Percentiles rank a stretch among this genome's conserved stretches.
These are phyloP conservation scores for Suhomyces emberorum DNA, from an alignment of 805 yeast genomes.

Conservation along the genomic window DNA sequence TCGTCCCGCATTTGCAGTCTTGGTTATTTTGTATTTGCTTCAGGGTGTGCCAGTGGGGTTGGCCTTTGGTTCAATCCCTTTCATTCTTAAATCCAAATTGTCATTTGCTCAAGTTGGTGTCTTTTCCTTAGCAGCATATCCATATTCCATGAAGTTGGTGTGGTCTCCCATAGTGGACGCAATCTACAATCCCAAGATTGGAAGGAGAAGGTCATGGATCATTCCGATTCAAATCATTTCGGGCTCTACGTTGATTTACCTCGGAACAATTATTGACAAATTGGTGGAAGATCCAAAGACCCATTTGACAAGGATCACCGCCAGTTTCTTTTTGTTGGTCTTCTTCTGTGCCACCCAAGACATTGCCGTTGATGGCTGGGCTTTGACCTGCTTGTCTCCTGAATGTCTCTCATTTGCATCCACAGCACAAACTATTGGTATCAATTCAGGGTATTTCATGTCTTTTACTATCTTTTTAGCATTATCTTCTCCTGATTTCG, in stretches of 20 bases:
- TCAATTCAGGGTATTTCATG: constrained; percentile 88
- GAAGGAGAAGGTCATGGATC: constrained; percentile 91
- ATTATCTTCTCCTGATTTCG: constrained; percentile 87
- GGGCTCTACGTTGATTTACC: constrained; percentile 58
- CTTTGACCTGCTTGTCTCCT: constrained; percentile 77
- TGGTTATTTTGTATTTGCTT: constrained; percentile 71
- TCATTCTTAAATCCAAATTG: constrained; percentile 75
- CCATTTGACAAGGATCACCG: constrained; percentile 57
- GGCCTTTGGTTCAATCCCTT: constrained; percentile 93
- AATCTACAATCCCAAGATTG: constrained; percentile 59
- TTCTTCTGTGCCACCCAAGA: constrained; percentile 96
- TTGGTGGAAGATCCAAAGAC: constrained; percentile 49
- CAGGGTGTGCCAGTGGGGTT: constrained; percentile 98
- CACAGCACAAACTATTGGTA: constrained; percentile 95
- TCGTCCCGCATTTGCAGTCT: constrained; percentile 67
- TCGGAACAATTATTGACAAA: constrained; percentile 59
- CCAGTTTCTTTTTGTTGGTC: constrained; percentile 71
- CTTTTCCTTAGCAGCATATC: constrained; percentile 89
- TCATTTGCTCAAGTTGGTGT: constrained; percentile 88
- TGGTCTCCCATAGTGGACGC: constrained; percentile 99
- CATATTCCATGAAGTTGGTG: constrained; percentile 83
- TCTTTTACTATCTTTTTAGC: constrained; percentile 91
- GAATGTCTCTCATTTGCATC: constrained; percentile 86
- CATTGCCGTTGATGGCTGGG: constrained; percentile 99
- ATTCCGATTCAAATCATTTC: constrained; percentile 87